Conservation (phyloP, 2,329 filamentous ascomycete genomes). For the Diaporthe sp. region DNA sequence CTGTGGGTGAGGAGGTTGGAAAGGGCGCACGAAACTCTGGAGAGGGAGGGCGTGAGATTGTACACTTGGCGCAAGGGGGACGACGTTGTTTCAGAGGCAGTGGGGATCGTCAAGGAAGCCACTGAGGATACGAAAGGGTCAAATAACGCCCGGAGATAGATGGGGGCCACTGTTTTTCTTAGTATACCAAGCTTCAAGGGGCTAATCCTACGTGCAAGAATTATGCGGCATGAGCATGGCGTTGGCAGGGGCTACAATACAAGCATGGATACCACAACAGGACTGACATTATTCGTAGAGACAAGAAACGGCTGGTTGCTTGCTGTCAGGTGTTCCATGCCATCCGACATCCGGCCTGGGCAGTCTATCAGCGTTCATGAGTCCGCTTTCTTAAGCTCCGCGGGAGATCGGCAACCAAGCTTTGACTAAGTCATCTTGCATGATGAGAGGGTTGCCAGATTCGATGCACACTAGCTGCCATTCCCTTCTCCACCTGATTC, state of each 20-base stretch:
- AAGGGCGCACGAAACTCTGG: constrained; percentile 73
- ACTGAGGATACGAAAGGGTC: constrained; percentile 56
- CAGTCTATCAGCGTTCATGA: neutral
- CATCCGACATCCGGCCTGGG: neutral
- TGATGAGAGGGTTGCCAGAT: neutral
- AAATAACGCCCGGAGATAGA: constrained; percentile 34
- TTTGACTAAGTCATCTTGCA: constrained; percentile 3
- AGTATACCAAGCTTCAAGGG: neutral
- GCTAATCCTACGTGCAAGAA: neutral
- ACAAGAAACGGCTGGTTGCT: neutral
- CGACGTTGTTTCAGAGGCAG: constrained; percentile 78
- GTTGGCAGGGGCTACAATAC: constrained; percentile 11
- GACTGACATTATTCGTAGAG: neutral
- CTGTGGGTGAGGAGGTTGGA: constrained; percentile 79
- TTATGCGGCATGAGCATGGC: constrained; percentile 32
- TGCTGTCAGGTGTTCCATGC: neutral
- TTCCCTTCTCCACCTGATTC: neutral
- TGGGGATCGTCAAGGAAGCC: constrained; percentile 72
- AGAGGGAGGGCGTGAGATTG: constrained; percentile 75
- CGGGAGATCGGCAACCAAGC: constrained; percentile 25
- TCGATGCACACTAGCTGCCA: neutral
- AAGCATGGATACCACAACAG: constrained; percentile 9
- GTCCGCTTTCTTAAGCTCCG: neutral
- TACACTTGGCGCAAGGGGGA: constrained; percentile 81
- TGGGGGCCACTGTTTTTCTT: neutral